A percentile compares a stretch with the other conserved stretches of the same genome.
These are phyloP conservation scores for Moesziomyces antarcticus DNA, from an alignment of 1,284 basidiomycete species.

Conservation along the genomic window DNA sequence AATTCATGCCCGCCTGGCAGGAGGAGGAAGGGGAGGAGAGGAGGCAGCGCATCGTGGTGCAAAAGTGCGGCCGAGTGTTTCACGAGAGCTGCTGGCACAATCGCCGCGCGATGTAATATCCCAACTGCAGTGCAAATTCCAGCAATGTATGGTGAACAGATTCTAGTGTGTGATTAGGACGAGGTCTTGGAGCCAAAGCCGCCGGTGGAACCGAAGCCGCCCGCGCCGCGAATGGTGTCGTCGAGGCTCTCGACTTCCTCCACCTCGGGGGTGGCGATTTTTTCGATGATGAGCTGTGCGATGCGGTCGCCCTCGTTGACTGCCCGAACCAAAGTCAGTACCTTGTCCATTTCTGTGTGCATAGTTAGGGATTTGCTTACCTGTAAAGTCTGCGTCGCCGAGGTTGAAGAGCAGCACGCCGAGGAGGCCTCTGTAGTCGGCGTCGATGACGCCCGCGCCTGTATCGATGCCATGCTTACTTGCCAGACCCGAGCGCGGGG, in stretches of 20 bases:
- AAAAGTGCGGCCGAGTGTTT: conserved; percentile 31
- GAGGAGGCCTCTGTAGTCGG: conserved; percentile 91
- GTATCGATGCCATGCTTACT: conserved; percentile 97
- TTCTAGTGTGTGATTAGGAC: background rate
- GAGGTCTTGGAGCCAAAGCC: conserved; percentile 55
- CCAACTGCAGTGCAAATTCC: background rate
- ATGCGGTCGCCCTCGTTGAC: conserved; percentile 91
- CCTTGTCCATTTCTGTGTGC: too few species aligned
- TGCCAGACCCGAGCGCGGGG: conserved; percentile 91
- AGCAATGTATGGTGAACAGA: conserved; percentile 1
- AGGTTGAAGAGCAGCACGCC: conserved; percentile 96
- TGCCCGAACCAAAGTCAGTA: conserved; percentile 63
- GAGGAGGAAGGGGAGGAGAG: conserved; percentile 6
- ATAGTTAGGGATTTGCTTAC: conserved; percentile 70
- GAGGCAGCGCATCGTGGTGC: conserved; percentile 35
- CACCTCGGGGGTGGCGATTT: conserved; percentile 85
- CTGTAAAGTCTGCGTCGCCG: conserved; percentile 82
- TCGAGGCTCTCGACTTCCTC: conserved; percentile 86
- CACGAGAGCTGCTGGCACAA: conserved; percentile 36
- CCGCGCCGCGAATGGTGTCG: conserved; percentile 83
- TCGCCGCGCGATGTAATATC: background rate
- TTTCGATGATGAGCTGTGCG: conserved; percentile 93
- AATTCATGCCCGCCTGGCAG: background rate
- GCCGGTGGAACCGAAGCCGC: conserved; percentile 96
- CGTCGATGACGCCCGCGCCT: conserved; percentile 94